These are phyloP conservation scores for Aspergillus unguis DNA, from an alignment of 2,329 filamentous ascomycete species.

Conservation along the genomic window DNA sequence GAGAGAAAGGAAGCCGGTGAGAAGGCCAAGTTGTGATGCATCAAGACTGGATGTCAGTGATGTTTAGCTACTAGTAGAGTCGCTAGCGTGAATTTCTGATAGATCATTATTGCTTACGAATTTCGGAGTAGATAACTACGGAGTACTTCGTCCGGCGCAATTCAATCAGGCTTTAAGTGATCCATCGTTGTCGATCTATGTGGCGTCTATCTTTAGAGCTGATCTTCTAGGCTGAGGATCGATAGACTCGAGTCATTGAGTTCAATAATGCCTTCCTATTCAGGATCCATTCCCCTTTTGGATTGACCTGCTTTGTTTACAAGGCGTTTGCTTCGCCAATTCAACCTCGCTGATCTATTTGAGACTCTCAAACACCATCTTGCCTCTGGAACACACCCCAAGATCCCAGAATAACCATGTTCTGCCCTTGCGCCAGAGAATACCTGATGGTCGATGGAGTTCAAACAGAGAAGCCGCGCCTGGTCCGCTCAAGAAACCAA, in stretches of 20 bases:
- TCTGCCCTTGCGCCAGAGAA: slow-evolving; percentile 9
- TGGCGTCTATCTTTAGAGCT: not conserved
- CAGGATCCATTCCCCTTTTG: not conserved
- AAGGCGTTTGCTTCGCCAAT: not conserved
- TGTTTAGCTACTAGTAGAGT: not conserved
- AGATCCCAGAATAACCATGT: slow-evolving; percentile 1
- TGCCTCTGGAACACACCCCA: not conserved
- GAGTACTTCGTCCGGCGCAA: too few relatives aligned
- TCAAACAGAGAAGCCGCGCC: slow-evolving; percentile 12
- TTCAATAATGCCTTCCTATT: slow-evolving; percentile 7
- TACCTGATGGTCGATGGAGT: slow-evolving; percentile 11
- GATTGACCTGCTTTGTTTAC: not conserved
- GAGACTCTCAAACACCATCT: not conserved
- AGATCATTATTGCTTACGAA: not conserved
- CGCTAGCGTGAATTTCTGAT: not conserved
- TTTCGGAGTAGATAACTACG: too few relatives aligned
- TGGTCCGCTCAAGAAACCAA: slow-evolving; percentile 7
- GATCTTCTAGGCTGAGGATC: not conserved
- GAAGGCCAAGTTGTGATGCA: slow-evolving; percentile 56
- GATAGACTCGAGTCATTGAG: slow-evolving; percentile 8
- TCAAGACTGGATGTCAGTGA: too few relatives aligned
- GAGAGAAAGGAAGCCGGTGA: slow-evolving; percentile 56
- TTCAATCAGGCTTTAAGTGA: not conserved
- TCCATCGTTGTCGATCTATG: not conserved
- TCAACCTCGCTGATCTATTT: not conserved